These are phyloP conservation scores for Stropharia rugosoannulata DNA, from an alignment of 768 basidiomycete genomes.

Conservation along the genomic window DNA sequence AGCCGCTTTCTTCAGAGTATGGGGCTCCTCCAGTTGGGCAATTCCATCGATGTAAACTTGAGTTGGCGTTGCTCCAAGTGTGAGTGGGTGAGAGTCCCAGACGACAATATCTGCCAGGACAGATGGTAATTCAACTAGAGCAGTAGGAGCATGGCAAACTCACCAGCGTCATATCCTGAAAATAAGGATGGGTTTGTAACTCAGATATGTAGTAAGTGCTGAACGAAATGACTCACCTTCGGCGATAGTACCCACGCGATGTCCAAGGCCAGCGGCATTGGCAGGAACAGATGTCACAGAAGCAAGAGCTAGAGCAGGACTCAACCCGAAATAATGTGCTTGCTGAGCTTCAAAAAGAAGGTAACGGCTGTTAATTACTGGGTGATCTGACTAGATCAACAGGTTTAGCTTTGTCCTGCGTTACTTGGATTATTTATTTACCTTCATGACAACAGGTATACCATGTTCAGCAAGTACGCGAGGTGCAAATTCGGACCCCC, in stretches of 20 bases:
- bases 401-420: background rate
- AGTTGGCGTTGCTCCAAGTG: conserved; percentile 74
- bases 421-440: conserved; percentile 11
- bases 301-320: conserved; percentile 53
- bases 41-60: conserved; percentile 89
- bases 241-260: conserved; percentile 64
- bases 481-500: conserved; percentile 73
- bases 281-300: conserved; percentile 70
- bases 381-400: conserved; percentile 50
- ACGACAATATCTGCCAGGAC: conserved; percentile 42
- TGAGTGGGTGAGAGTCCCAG: conserved; percentile 79
- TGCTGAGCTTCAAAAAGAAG: conserved; percentile 72
- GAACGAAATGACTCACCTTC: conserved; percentile 33
- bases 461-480: conserved; percentile 66
- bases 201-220: background rate
- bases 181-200: conserved; percentile 3
- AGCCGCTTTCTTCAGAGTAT: conserved; percentile 40
- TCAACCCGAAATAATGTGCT: conserved; percentile 65
- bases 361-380: conserved; percentile 60
- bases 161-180: conserved; percentile 68
- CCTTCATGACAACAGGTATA: conserved; percentile 75
- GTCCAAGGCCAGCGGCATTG: conserved; percentile 58
- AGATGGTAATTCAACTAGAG: conserved; percentile 1
- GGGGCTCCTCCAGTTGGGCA: conserved; percentile 47
- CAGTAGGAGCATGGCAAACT: background rate